Base-by-base conservation (phyloP, 495 filamentous ascomycete species). In the Xylaria intraflava region DNA sequence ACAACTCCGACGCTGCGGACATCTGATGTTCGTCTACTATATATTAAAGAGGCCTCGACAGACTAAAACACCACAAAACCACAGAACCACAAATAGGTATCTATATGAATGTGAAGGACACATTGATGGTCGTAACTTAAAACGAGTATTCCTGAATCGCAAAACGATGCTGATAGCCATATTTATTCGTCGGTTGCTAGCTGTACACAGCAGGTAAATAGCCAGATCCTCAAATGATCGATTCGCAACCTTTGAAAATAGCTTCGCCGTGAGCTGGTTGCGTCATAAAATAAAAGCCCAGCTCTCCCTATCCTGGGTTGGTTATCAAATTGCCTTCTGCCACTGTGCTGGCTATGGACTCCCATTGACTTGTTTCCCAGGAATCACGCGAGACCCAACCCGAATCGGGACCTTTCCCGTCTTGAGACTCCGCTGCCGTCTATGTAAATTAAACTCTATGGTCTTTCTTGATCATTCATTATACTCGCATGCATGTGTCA, bases 371-470 rank as follows among this genome's bases (percentile, higher is more conserved):
- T 31, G 17, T 19, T 2, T 27, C 17, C 33, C 43, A 46, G 35
- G 19, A 47, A 41, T 22, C 45, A 48, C 27, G n/a, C 35, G 23
- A 45, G 31, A 16, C 33, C 33, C 27, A 49, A 45, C 30, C 29
- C 29, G 31, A 45, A 23, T 41, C 23, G 39, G 29, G 31, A 45
- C 40, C 46, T 51, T 45, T 30, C 43, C 27, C 39, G 53, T 40
- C 47, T 29, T 45, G 30, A 45, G 39, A 56, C 41, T 20, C 46
- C 40, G 29, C 46, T 31, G 14, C 46, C 33, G 40, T 56, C 53
- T 56, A 56, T 50, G 27, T 30, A 43, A 42, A 40, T 14, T 7
- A 36, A 39, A 43, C 26, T 55, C 52, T 55, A 55, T 55, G 36
- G 47, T 49, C 44, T 55, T 47, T 41, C 35, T 42, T 38, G 14